phyloP scores from a whole-genome alignment of 495 filamentous ascomycete species.

The Penicillium cosmopolitanum region DNA sequence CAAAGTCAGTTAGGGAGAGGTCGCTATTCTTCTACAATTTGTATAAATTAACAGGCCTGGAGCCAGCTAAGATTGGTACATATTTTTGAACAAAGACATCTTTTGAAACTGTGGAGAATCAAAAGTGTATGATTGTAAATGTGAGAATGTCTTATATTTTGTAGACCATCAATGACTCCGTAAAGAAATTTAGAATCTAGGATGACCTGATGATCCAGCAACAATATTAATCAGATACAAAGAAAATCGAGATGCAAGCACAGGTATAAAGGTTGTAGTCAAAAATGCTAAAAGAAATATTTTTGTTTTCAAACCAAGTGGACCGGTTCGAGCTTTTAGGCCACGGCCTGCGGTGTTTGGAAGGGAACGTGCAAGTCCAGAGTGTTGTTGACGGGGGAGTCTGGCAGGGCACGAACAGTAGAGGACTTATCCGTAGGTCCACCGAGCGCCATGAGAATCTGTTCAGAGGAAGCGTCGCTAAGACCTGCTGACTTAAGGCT shows the following conservation, averaged over 20 bases:
- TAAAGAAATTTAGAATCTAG: neutral
- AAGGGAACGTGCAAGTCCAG: slow-evolving; percentile 15
- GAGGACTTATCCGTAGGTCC: slow-evolving; percentile 19
- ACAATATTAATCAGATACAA: neutral
- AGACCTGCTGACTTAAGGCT: slow-evolving; percentile 76
- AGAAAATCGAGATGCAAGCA: neutral
- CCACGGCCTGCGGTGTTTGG: slow-evolving; percentile 16
- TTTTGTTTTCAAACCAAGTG: neutral
- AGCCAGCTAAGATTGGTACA: no score
- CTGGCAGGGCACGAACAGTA: slow-evolving; percentile 3
- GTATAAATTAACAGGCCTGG: no score
- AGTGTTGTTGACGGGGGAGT: slow-evolving; percentile 9
- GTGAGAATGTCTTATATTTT: neutral
- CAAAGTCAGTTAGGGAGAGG: neutral
- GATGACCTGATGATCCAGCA: neutral
- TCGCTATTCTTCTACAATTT: no score
- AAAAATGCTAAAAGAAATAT: neutral
- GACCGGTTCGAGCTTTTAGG: neutral
- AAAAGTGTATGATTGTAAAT: neutral
- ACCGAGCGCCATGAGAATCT: slow-evolving; percentile 77
- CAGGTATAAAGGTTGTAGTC: neutral
- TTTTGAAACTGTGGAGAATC: no score
- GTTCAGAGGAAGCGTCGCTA: slow-evolving; percentile 71
- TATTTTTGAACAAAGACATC: no score
- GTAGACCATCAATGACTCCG: neutral